Base-by-base conservation (phyloP, 805 yeast genomes). In the Yamadazyma kitorensis region DNA sequence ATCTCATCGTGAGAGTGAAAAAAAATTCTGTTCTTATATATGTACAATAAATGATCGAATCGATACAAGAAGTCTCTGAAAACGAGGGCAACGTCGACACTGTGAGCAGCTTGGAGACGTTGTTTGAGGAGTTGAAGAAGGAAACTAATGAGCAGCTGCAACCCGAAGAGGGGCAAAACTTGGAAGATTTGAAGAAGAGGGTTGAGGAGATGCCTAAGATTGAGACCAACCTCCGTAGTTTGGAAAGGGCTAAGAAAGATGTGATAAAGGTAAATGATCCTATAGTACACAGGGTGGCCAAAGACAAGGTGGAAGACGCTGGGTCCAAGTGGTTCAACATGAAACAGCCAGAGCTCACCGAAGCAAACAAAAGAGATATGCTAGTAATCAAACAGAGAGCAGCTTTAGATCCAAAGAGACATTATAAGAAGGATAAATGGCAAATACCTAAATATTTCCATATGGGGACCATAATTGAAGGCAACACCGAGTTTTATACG, bases 371-470 rank as follows among this genome's bases (percentile, higher is more conserved):
- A 51, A 71, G 95, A 39, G 98, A 93, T 55, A 55, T 93, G 47
- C 67, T 78, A 51, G 62, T 93, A 11, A 68, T 93, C 40, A 81
- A 86, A 52, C 86, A 91, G 64, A 78, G 98, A 60, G 82, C 84
- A 36, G 96, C 88, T 7, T 70, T 93, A 42, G 98, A 93, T 55
- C 98, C 97, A 6, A 93, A 93, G 62, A 76, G 97, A 49, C 96
- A 87, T 61, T 93, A 93, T 62, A 87, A 86, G 61, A 86, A 86
- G 56, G 93, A 83, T 39, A 79, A 79, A 41, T 82, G 88, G 83
- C 72, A 70, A 31, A 70, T 72, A 6, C 91, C 95, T 29, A 86
- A 84, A 50, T 77, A 70, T 45, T 88, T 93, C 56, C 93, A 91
- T 39, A 75, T 85, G 48, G 98, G 98, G 11, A 88, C 96, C 0